These are phyloP conservation scores for Elsinoe perseae DNA, from an alignment of 2,329 filamentous ascomycete genomes.

Conservation along the genomic window DNA sequence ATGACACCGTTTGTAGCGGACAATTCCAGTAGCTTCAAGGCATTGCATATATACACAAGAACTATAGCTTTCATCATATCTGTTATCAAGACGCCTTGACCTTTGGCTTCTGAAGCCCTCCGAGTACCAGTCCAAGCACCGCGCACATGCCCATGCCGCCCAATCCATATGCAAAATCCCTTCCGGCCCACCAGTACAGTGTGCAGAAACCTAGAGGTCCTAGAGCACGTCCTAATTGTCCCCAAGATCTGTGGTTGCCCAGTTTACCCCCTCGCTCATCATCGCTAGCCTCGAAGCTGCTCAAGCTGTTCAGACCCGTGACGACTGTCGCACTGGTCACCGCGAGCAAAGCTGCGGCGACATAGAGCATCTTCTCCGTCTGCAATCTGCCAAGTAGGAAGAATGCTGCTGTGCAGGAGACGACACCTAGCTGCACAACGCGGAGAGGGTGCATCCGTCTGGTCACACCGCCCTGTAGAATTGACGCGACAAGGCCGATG, in stretches of 20 bases:
- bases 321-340: conserved; percentile 92
- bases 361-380: conserved; percentile 64
- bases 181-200: conserved; percentile 96
- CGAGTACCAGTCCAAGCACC: conserved; percentile 64
- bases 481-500: conserved; percentile 79
- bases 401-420: conserved; percentile 72
- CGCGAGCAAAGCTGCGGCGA: conserved; percentile 74
- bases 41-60: conserved; percentile 9
- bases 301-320: conserved; percentile 83
- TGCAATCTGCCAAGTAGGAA: conserved; percentile 64
- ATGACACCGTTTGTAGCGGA: conserved; percentile 6
- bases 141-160: conserved; percentile 73
- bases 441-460: conserved; percentile 72
- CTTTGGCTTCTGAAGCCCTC: conserved; percentile 59
- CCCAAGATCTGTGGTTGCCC: conserved; percentile 70
- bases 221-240: conserved; percentile 78
- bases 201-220: conserved; percentile 89
- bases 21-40: background rate
- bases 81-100: conserved; percentile 15
- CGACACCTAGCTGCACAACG: conserved; percentile 70
- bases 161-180: conserved; percentile 73
- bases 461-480: conserved; percentile 91
- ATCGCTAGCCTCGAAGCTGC: conserved; percentile 77
- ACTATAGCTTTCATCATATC: background rate
- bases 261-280: conserved; percentile 79